A percentile compares a stretch with the other conserved stretches of the same genome.
These are phyloP conservation scores for Hypomyces rosellus DNA, from an alignment of 2,329 filamentous ascomycete genomes.

Conservation along the genomic window DNA sequence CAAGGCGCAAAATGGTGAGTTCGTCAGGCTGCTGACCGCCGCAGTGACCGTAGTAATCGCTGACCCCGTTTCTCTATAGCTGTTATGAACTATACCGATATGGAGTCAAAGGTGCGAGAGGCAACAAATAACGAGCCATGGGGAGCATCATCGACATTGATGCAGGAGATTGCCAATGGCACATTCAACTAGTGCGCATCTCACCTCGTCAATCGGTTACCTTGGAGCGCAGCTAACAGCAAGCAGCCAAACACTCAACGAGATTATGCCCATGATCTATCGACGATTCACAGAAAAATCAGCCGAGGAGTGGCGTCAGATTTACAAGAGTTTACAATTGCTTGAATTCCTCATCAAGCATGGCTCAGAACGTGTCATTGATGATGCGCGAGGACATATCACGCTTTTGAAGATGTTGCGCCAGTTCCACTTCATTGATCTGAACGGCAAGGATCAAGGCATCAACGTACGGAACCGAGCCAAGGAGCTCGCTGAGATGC, in stretches of 20 bases:
- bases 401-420: conserved; percentile 96
- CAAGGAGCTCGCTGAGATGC: conserved; percentile 90
- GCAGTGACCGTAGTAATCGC: conserved; percentile 15
- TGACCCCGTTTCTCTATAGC: conserved; percentile 48
- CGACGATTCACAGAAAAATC: conserved; percentile 97
- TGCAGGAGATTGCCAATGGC: conserved; percentile 97
- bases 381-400: conserved; percentile 91
- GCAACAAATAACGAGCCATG: conserved; percentile 99
- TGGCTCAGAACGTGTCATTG: conserved; percentile 92
- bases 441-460: conserved; percentile 96
- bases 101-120: conserved; percentile 86
- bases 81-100: conserved; percentile 97
- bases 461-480: conserved; percentile 95
- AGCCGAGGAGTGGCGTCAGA: conserved; percentile 97
- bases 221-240: not conserved
- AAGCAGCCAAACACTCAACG: conserved; percentile 68
- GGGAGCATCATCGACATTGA: conserved; percentile 75
- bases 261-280: conserved; percentile 99
- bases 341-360: conserved; percentile 98
- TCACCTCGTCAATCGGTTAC: conserved; percentile 11
- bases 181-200: conserved; percentile 89
- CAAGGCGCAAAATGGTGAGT: conserved; percentile 89
- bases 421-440: conserved; percentile 95
- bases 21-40: conserved; percentile 9
- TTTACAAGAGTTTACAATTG: conserved; percentile 96